phyloP scores from a whole-genome alignment of 495 filamentous ascomycete genomes.

The Aspergillus leporis region DNA sequence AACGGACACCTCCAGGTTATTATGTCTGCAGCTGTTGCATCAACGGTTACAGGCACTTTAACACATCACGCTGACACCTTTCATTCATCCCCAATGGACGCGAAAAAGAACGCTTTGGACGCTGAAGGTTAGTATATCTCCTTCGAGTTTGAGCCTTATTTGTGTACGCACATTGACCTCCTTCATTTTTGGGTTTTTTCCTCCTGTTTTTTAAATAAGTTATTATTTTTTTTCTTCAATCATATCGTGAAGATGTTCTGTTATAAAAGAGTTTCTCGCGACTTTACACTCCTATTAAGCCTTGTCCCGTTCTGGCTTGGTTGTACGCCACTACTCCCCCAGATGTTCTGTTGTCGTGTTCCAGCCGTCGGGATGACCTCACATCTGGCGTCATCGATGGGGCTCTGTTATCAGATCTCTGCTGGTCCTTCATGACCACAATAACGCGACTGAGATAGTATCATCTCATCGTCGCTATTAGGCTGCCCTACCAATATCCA shows the following conservation, averaged over 20 bases:
- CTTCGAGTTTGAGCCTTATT: constrained; percentile 9
- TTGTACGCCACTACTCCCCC: constrained; percentile 38
- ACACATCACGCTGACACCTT: constrained; percentile 29
- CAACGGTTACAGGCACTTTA: constrained; percentile 38
- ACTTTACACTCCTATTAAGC: constrained; percentile 9
- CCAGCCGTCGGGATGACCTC: constrained; percentile 48
- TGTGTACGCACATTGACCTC: constrained; percentile 14
- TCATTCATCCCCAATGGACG: constrained; percentile 50
- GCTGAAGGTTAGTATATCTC: constrained; percentile 41
- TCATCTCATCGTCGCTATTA: background rate
- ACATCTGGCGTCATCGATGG: constrained; percentile 46
- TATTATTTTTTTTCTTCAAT: background rate
- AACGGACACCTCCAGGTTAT: constrained; percentile 16
- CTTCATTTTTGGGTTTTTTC: constrained; percentile 13
- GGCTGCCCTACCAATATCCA: constrained; percentile 8
- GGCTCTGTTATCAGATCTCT: constrained; percentile 23
- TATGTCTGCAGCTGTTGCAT: constrained; percentile 53
- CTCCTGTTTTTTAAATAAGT: too few species aligned
- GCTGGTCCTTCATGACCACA: background rate
- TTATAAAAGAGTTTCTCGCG: background rate
- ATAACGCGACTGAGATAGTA: background rate
- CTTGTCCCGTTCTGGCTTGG: constrained; percentile 33
- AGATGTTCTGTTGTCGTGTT: constrained; percentile 32
- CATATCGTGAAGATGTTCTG: background rate
- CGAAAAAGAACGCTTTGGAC: constrained; percentile 48